phyloP scores from a whole-genome alignment of 1,284 basidiomycete species.

The Ceratorhiza oryzae-sativae region DNA sequence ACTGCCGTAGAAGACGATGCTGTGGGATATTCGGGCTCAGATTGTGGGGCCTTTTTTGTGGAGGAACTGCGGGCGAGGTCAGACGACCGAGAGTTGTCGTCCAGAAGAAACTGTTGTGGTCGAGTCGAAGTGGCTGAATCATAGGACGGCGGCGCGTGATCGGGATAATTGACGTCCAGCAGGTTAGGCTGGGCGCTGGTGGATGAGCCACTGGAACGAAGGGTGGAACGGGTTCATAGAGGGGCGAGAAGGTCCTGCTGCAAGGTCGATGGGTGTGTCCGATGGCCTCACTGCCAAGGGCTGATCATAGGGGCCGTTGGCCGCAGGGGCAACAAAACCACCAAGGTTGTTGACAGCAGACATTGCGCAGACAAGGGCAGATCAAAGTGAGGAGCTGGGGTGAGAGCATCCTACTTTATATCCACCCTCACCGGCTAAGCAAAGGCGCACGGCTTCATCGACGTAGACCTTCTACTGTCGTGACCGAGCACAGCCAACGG shows the following conservation, averaged over 20 bases:
- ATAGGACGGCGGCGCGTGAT: conserved; percentile 6
- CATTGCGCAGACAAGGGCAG: not conserved
- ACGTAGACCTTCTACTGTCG: not conserved
- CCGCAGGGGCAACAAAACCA: not conserved
- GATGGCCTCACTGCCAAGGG: not conserved
- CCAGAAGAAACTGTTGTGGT: not conserved
- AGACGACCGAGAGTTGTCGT: not conserved
- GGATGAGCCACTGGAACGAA: not conserved
- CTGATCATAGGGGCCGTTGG: not conserved
- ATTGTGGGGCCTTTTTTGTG: not conserved
- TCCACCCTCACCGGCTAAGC: too few relatives aligned
- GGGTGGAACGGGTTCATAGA: not conserved
- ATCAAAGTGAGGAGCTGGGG: too few relatives aligned
- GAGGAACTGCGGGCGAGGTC: not conserved
- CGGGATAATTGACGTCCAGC: not conserved
- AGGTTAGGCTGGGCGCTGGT: not conserved
- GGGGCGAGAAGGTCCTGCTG: not conserved
- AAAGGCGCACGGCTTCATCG: too few relatives aligned
- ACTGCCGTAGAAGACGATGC: not conserved
- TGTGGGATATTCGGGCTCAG: not conserved
- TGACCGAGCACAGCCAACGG: not conserved
- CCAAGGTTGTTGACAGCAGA: conserved; percentile 9
- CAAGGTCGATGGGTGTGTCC: not conserved
- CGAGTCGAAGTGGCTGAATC: not conserved
- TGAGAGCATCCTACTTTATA: too few relatives aligned